Percentiles rank a stretch among this genome's conserved stretches.
Evolutionary conservation across 2,329 filamentous ascomycete species (phyloP).

Genomic region (Grosmannia serpens): DNA sequence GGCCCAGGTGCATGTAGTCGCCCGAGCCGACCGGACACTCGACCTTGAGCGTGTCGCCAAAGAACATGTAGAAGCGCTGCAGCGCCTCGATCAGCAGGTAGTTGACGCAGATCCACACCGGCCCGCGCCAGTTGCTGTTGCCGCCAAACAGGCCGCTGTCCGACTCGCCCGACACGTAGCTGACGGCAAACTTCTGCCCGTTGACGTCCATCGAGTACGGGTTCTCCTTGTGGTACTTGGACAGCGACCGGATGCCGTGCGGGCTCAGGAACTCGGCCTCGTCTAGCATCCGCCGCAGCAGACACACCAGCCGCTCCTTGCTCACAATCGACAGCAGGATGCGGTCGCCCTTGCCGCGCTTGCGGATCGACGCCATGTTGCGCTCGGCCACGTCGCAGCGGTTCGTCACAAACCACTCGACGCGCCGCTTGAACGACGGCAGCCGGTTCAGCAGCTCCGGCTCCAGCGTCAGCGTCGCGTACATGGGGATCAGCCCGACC

Average conservation of each 20-base stretch:
- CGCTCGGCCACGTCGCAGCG: constrained; percentile 76
- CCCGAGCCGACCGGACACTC: constrained; percentile 92
- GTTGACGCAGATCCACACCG: constrained; percentile 94
- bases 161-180: constrained; percentile 89
- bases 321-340: constrained; percentile 83
- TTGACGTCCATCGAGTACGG: constrained; percentile 96
- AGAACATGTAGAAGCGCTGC: constrained; percentile 94
- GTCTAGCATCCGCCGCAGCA: constrained; percentile 83
- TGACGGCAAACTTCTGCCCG: constrained; percentile 75
- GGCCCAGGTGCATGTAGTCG: constrained; percentile 89
- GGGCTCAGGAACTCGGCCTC: constrained; percentile 87
- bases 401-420: constrained; percentile 92
- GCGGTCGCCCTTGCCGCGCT: constrained; percentile 80
- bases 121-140: constrained; percentile 96
- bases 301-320: constrained; percentile 82
- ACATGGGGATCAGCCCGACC: constrained; percentile 87
- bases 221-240: constrained; percentile 79
- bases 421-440: constrained; percentile 81
- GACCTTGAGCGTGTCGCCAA: constrained; percentile 76
- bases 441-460: constrained; percentile 88
- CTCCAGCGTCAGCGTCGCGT: constrained; percentile 83
- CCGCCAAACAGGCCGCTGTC: constrained; percentile 91
- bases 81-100: constrained; percentile 88
- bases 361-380: constrained; percentile 88
- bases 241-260: constrained; percentile 83